Evolutionary conservation across 768 basidiomycete genomes (phyloP).

Genomic region (Boletus tomentosulus): DNA sequence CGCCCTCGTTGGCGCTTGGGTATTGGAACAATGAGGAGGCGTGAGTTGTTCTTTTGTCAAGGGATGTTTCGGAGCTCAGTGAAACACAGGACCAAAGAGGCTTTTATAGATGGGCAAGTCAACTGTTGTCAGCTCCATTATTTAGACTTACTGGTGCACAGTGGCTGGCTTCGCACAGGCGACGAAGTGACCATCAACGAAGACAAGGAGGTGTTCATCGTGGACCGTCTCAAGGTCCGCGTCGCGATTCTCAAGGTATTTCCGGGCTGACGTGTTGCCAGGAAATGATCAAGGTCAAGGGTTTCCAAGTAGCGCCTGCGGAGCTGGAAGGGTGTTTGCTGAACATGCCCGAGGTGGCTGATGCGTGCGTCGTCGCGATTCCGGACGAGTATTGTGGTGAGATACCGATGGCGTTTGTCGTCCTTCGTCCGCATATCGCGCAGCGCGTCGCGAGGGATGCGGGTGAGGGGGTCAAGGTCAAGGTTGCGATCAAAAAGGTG

Average conservation of each 20-base stretch:
- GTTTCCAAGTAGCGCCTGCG: conserved; percentile 73
- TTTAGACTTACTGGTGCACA: not conserved
- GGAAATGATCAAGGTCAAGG: conserved; percentile 68
- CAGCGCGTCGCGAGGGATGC: conserved; percentile 31
- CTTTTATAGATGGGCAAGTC: conserved; percentile 60
- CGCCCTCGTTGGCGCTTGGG: conserved; percentile 37
- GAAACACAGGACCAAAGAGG: conserved; percentile 54
- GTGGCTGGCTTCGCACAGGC: conserved; percentile 65
- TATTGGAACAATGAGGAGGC: conserved; percentile 57
- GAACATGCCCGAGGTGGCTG: conserved; percentile 53
- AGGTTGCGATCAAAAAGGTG: conserved; percentile 47
- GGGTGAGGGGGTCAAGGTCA: conserved; percentile 32
- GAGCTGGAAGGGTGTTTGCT: conserved; percentile 67
- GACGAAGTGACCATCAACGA: conserved; percentile 56
- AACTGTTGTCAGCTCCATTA: not conserved
- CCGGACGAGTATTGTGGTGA: conserved; percentile 72
- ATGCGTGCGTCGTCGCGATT: conserved; percentile 61
- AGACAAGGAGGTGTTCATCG: conserved; percentile 54
- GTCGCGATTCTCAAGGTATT: not conserved
- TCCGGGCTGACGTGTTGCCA: conserved; percentile 20
- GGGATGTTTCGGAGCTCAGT: not conserved
- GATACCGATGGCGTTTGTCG: conserved; percentile 65
- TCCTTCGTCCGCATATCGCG: conserved; percentile 42
- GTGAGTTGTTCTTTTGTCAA: conserved; percentile 36
- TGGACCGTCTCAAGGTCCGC: conserved; percentile 59